Evolutionary conservation across 805 yeast species (phyloP).

Genomic region (Lipomyces yamadae): DNA sequence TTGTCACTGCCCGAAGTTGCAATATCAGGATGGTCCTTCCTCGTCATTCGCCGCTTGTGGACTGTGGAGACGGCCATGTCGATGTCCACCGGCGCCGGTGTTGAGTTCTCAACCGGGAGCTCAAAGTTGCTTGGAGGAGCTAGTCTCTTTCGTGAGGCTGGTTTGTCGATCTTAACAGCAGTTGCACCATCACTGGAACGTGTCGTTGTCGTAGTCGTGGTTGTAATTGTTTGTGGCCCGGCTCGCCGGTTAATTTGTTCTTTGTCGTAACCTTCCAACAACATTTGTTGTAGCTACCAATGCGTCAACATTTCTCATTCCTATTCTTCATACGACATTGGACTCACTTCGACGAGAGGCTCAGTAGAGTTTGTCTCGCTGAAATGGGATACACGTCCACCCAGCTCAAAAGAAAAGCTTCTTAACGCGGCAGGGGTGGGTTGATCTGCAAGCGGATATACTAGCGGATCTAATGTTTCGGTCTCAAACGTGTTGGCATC

Average conservation of each 20-base stretch:
- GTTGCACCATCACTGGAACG: slow-evolving; percentile 1
- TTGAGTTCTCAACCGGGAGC: neutral
- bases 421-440: slow-evolving; percentile 45
- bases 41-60: slow-evolving; percentile 19
- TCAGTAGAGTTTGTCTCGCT: slow-evolving; percentile 38
- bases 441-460: slow-evolving; percentile 44
- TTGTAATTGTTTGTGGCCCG: slow-evolving; percentile 3
- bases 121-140: neutral
- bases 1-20: neutral
- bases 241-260: neutral
- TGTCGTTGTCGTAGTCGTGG: slow-evolving; percentile 15
- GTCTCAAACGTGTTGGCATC: slow-evolving; percentile 1
- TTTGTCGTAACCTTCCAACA: neutral
- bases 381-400: slow-evolving; percentile 41
- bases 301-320: neutral
- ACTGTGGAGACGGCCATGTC: neutral
- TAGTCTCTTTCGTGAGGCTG: neutral
- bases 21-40: slow-evolving; percentile 4
- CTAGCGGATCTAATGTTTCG: slow-evolving; percentile 18
- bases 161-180: neutral
- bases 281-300: slow-evolving; percentile 2
- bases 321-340: neutral
- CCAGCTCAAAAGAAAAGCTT: slow-evolving; percentile 42
- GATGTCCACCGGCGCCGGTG: neutral
- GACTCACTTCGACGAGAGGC: slow-evolving; percentile 19